Base-by-base conservation (phyloP, 2,329 filamentous ascomycete species). In the Rachicladosporium sp. region DNA sequence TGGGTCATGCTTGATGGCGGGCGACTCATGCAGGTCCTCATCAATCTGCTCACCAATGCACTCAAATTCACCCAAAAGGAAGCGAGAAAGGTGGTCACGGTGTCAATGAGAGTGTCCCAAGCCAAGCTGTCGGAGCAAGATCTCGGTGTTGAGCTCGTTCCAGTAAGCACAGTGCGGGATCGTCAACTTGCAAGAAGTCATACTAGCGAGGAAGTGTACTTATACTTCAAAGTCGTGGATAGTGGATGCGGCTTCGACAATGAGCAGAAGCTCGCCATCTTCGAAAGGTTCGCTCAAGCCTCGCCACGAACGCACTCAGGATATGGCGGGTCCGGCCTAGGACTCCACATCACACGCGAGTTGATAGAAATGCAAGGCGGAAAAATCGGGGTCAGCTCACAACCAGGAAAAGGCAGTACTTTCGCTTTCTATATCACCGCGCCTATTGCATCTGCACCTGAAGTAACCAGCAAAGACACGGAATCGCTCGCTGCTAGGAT, bases 291-390 rank as follows among this genome's bases (percentile, higher is more conserved):
- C 53, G 72, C 75, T 6, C 80, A 84, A 57, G 77, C 76, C 0
- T 78, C 70, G 10, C 73, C 76, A 5, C 72, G 70, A 41, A 82
- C 78, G 0, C 78, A 82, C 45, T 70, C 79, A 15, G 71, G 79
- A 43, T 82, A 84, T 47, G 80, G 80, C 10, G 80, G 80, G 0
- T 79, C 74, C 0, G 80, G 80, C 0, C 65, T 85, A 1, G 80
- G 80, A 0, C 64, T 84, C 0, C 83, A 81, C 52, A 82, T 84
- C 42, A 78, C 72, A 33, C 69, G 76, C 12, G 69, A 77, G 31
- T 65, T 85, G 10, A 77, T 76, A 2, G 78, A 82, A 51, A 65
- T 83, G 31, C 78, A 82, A 46, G 76, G 78, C 11, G 80, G 80
- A 1, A 70, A 76, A 31, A 81, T 85, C 30, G 79, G 78, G 1